Evolutionary conservation across 2,329 filamentous ascomycete genomes (phyloP), one percentile per base, ranked within the genome.

Genomic region (Hypoxylon sp.): DNA sequence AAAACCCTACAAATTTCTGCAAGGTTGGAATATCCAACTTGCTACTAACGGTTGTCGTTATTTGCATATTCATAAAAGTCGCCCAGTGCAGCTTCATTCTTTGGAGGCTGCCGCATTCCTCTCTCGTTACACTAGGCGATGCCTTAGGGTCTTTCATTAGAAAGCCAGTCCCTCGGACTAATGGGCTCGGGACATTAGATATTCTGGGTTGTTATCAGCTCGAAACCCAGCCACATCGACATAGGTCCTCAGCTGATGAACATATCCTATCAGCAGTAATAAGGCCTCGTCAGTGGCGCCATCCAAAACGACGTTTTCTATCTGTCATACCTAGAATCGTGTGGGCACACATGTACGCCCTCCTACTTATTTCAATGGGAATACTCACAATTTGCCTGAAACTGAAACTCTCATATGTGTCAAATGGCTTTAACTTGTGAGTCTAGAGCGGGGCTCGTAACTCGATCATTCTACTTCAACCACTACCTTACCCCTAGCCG

Each of bases 131-230:
- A 2, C 62, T 64, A 15, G 66, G 69, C 3, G 71, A 71, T 54
- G 69, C 64, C 2, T 61, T 71, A 17, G 65, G 62, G 17, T 71
- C 71, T 2, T 71, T 71, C 37, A 67, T 73, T n/a, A 56, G n/a
- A 2, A 37, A 50, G 0, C 66, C 69, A 2, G 69, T 70, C 35
- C 35, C 39, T 15, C 31, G 27, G 4, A 73, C 63, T 7, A 13
- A n/a, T 27, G 62, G 64, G 3, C 27, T 68, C 8, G 64, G 62
- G 15, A 68, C 64, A 1, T 47, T 71, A 11, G 53, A 63, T 19
- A 54, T 65, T 5, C 0, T 17, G 1, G 60, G 65, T 27, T 59
- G 48, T 21, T 10, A 50, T 6, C 51, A 27, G 17, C 55, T 72
- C 13, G 67, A 69, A 32, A 62, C 17, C 2, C 21, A 13, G 31